These are phyloP conservation scores for Pseudogymnoascus sp. DNA, from an alignment of 2,329 filamentous ascomycete species.

Conservation along the genomic window DNA sequence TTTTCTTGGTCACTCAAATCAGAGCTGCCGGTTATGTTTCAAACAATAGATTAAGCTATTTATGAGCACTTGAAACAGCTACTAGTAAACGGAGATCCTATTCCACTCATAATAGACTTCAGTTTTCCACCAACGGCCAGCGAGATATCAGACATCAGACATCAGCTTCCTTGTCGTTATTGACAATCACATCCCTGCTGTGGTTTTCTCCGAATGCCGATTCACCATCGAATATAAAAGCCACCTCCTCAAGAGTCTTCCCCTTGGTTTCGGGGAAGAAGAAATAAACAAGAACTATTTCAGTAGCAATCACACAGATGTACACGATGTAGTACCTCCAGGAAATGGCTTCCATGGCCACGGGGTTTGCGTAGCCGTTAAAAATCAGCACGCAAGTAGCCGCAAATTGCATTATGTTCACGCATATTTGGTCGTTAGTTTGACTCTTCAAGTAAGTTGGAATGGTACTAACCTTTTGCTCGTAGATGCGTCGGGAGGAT, in stretches of 20 bases:
- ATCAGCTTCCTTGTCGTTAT: background rate
- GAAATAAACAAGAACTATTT: too few relatives aligned
- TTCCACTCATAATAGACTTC: background rate
- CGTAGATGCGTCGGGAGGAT: background rate
- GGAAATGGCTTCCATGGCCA: slow-evolving; percentile 29
- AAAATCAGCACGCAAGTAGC: slow-evolving; percentile 29
- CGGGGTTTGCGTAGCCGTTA: slow-evolving; percentile 36
- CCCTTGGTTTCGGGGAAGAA: slow-evolving; percentile 18
- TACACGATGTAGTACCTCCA: slow-evolving; percentile 29
- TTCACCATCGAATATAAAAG: slow-evolving; percentile 19
- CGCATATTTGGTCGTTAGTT: background rate
- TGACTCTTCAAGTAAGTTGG: too few relatives aligned
- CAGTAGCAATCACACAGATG: too few relatives aligned
- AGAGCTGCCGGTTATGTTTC: too few relatives aligned
- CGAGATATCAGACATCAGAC: background rate
- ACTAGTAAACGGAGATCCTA: background rate
- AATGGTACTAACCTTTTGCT: background rate
- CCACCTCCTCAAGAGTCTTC: slow-evolving; percentile 17
- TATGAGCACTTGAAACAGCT: background rate
- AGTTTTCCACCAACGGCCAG: background rate
- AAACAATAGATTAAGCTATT: background rate
- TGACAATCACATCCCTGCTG: background rate
- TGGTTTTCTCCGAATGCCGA: slow-evolving; percentile 10
- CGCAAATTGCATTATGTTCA: slow-evolving; percentile 15
- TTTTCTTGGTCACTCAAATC: too few relatives aligned